Evolutionary conservation across 1,284 basidiomycete genomes (phyloP).

Genomic region (Sporisorium reilianum): DNA sequence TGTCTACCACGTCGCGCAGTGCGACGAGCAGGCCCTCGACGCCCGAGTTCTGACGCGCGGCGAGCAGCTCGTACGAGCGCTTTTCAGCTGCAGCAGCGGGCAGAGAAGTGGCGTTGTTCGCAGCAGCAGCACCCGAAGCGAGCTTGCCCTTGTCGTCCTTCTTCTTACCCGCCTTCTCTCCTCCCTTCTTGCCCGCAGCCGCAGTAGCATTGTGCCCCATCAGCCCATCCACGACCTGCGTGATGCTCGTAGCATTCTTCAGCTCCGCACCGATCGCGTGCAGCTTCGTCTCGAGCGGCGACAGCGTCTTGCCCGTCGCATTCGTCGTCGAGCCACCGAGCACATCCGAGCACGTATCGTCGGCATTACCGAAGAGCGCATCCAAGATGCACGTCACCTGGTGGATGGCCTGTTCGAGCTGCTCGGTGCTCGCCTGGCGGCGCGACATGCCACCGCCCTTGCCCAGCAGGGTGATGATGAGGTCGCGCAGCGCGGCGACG

Average conservation of each 20-base stretch:
- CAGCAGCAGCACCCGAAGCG: slow-evolving; percentile 1
- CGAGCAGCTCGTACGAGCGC: slow-evolving; percentile 8
- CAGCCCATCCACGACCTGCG: slow-evolving; percentile 32
- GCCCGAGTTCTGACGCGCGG: slow-evolving; percentile 46
- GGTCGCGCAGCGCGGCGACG: slow-evolving; percentile 45
- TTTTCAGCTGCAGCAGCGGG: background rate
- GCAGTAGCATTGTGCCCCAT: slow-evolving; percentile 23
- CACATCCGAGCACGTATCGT: slow-evolving; percentile 34
- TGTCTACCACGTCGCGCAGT: slow-evolving; percentile 51
- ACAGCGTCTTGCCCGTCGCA: slow-evolving; percentile 13
- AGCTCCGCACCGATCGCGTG: slow-evolving; percentile 25
- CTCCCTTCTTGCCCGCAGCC: slow-evolving; percentile 22
- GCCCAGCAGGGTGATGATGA: slow-evolving; percentile 53
- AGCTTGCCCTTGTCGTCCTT: slow-evolving; percentile 20
- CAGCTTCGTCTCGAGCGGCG: slow-evolving; percentile 40
- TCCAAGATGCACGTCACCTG: slow-evolving; percentile 54
- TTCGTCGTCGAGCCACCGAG: slow-evolving; percentile 38
- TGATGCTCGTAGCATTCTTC: slow-evolving; percentile 43
- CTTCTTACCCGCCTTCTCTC: slow-evolving; percentile 15
- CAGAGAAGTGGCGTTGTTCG: slow-evolving; percentile 19
- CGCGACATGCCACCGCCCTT: slow-evolving; percentile 35
- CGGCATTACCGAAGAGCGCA: slow-evolving; percentile 47
- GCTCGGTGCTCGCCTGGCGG: slow-evolving; percentile 31
- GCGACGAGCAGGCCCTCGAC: slow-evolving; percentile 46
- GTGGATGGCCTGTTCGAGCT: slow-evolving; percentile 46